These are phyloP conservation scores for Mortierella alpina DNA, from an alignment of 192 early-diverging fungal species.

Conservation along the genomic window DNA sequence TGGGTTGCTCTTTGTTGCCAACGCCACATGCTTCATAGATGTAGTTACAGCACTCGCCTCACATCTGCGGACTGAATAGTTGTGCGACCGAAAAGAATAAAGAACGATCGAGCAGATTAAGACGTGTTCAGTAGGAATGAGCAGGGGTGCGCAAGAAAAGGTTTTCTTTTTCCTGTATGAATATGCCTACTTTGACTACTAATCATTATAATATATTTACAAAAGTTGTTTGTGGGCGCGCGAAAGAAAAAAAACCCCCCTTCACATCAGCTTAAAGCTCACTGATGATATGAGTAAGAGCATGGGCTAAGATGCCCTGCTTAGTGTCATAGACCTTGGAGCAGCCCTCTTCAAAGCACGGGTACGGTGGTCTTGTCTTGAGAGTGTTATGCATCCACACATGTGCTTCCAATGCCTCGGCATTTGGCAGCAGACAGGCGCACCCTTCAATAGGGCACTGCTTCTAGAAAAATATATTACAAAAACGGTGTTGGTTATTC, in stretches of 20 bases:
- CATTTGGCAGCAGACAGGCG: slow-evolving; percentile 31
- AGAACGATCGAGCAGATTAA: neutral
- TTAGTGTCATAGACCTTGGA: slow-evolving; percentile 49
- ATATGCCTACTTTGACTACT: too few relatives aligned
- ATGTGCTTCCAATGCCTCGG: slow-evolving; percentile 37
- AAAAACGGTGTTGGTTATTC: neutral
- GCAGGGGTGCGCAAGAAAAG: neutral
- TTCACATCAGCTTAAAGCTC: neutral
- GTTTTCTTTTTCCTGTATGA: too few relatives aligned
- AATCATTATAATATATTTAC: too few relatives aligned
- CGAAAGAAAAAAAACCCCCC: too few relatives aligned
- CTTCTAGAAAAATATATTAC: slow-evolving; percentile 24
- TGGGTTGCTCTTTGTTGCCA: neutral
- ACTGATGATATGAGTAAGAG: slow-evolving; percentile 36
- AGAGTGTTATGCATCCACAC: slow-evolving; percentile 51
- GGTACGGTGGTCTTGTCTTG: slow-evolving; percentile 49
- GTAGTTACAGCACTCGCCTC: neutral
- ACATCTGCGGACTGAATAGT: neutral
- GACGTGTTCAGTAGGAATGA: neutral
- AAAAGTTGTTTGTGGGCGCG: too few relatives aligned
- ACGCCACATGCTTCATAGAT: neutral
- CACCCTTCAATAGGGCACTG: slow-evolving; percentile 46
- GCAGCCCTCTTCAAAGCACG: slow-evolving; percentile 50
- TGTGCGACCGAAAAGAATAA: neutral
- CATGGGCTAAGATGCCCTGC: slow-evolving; percentile 32